Evolutionary conservation across 768 basidiomycete species (phyloP).

Genomic region (Botryobasidium botryosum): DNA sequence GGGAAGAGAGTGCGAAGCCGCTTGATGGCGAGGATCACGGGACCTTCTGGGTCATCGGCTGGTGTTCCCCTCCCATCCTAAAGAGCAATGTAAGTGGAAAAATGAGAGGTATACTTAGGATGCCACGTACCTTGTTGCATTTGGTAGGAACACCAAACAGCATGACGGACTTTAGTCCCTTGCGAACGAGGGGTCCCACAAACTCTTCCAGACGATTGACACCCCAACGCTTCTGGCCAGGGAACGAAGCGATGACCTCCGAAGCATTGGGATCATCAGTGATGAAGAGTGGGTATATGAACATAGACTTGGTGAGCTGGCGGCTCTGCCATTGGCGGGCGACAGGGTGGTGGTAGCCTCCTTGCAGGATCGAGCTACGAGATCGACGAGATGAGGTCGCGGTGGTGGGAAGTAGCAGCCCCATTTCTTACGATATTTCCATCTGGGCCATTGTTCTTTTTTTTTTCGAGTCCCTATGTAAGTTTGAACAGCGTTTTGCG

Average conservation of each 20-base stretch:
- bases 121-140: conserved; percentile 53
- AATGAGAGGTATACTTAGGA: neutral
- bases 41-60: conserved; percentile 79
- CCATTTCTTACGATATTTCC: no score
- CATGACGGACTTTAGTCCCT: conserved; percentile 83
- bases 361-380: conserved; percentile 79
- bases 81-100: conserved; percentile 4
- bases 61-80: conserved; percentile 73
- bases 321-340: conserved; percentile 76
- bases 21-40: conserved; percentile 85
- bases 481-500: no score
- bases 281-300: conserved; percentile 99
- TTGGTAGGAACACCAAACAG: conserved; percentile 82
- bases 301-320: conserved; percentile 73
- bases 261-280: conserved; percentile 84
- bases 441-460: no score
- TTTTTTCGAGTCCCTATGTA: no score
- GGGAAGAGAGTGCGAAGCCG: conserved; percentile 67
- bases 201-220: conserved; percentile 83
- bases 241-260: conserved; percentile 58
- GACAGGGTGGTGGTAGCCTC: conserved; percentile 86
- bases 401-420: no score
- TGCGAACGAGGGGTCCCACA: conserved; percentile 69
- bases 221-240: conserved; percentile 87
- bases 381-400: no score